These are phyloP conservation scores for Candida vaughaniae DNA, from an alignment of 805 yeast species.

Conservation along the genomic window DNA sequence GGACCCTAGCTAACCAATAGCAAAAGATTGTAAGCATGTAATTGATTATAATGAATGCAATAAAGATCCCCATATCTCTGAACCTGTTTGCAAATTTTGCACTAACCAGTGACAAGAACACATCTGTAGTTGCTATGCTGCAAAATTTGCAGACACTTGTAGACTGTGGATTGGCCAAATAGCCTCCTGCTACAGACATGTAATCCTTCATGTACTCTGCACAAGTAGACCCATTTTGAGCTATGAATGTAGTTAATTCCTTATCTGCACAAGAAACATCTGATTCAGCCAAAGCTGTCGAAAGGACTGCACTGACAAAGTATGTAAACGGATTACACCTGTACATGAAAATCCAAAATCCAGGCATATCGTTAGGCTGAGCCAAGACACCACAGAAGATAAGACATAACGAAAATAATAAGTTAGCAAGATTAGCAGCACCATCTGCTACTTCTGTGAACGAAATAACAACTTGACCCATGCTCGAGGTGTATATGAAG, in stretches of 20 bases:
- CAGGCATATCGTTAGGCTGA: constrained; percentile 34
- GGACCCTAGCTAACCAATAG: constrained; percentile 72
- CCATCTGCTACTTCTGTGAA: constrained; percentile 32
- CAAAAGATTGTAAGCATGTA: constrained; percentile 27
- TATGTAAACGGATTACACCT: constrained; percentile 66
- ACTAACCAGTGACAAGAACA: constrained; percentile 47
- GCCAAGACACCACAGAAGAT: constrained; percentile 39
- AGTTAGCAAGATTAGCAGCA: constrained; percentile 31
- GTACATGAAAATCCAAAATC: constrained; percentile 72
- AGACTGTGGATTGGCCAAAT: constrained; percentile 38
- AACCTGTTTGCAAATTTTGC: constrained; percentile 52
- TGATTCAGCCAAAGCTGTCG: constrained; percentile 27
- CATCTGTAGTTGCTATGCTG: constrained; percentile 54
- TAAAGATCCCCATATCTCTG: constrained; percentile 61
- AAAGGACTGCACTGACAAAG: constrained; percentile 53
- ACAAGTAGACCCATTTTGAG: constrained; percentile 27
- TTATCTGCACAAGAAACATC: constrained; percentile 33
- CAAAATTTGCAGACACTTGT: constrained; percentile 62
- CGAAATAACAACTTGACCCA: constrained; percentile 31
- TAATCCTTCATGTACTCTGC: constrained; percentile 24
- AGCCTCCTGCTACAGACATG: constrained; percentile 40
- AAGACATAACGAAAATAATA: constrained; percentile 33
- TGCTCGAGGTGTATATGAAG: constrained; percentile 24
- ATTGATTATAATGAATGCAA: constrained; percentile 33
- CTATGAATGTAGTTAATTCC: constrained; percentile 21